Evolutionary conservation across 768 basidiomycete species (phyloP).

Genomic region (Trametes coccinea): DNA sequence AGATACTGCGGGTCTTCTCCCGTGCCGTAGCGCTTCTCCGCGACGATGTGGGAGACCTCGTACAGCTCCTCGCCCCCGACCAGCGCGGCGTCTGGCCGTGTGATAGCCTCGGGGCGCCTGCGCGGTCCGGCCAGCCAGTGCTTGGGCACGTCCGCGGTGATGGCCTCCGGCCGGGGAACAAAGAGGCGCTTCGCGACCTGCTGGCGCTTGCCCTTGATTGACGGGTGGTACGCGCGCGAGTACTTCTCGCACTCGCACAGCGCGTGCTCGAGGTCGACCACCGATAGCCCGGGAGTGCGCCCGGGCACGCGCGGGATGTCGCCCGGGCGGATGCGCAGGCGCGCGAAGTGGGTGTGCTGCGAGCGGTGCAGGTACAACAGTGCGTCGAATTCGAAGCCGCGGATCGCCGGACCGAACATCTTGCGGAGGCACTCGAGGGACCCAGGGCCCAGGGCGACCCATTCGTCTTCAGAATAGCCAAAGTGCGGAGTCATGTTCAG

Average conservation of each 20-base stretch:
- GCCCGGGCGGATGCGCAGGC: slow-evolving; percentile 43
- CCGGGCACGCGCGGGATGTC: slow-evolving; percentile 29
- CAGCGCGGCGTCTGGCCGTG: slow-evolving; percentile 5
- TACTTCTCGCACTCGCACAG: slow-evolving; percentile 84
- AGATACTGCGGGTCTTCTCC: slow-evolving; percentile 19
- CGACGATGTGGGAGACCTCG: slow-evolving; percentile 35
- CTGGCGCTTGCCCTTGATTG: slow-evolving; percentile 39
- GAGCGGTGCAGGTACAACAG: slow-evolving; percentile 63
- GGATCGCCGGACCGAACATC: slow-evolving; percentile 53
- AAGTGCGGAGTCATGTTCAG: slow-evolving; percentile 42
- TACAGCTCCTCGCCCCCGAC: slow-evolving; percentile 26
- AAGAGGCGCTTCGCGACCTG: slow-evolving; percentile 33
- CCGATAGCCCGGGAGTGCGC: slow-evolving; percentile 40
- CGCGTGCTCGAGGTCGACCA: slow-evolving; percentile 77
- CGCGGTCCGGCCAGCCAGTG: slow-evolving; percentile 24
- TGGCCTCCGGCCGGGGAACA: slow-evolving; percentile 21
- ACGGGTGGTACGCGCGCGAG: slow-evolving; percentile 54
- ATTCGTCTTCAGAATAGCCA: slow-evolving; percentile 66
- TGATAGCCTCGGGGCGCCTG: slow-evolving; percentile 9
- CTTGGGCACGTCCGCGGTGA: slow-evolving; percentile 29
- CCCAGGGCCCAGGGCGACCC: slow-evolving; percentile 70
- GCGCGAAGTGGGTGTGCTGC: slow-evolving; percentile 61
- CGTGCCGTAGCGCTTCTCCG: slow-evolving; percentile 22
- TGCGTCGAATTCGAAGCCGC: slow-evolving; percentile 52
- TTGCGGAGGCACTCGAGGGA: slow-evolving; percentile 65